Percentiles rank a stretch among this genome's conserved stretches.
Conservation (phyloP, 495 filamentous ascomycete species). For the Daldinia childiae region DNA sequence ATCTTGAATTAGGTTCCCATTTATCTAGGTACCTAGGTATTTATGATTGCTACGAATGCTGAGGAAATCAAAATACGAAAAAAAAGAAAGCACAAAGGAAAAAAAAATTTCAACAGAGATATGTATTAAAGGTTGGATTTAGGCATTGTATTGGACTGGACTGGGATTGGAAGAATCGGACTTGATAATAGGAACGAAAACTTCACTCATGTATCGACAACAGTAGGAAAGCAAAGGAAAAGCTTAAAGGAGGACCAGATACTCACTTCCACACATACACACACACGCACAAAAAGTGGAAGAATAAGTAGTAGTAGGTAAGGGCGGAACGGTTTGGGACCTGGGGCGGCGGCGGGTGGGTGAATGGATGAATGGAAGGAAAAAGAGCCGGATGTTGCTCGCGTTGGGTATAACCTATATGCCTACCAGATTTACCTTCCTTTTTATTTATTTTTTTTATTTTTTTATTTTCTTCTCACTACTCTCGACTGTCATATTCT, state of each 20-base stretch:
- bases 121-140: not conserved
- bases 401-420: not conserved
- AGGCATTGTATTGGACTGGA: conserved; percentile 22
- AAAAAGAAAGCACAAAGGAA: not conserved
- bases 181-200: not conserved
- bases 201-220: conserved; percentile 26
- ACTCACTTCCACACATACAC: no score
- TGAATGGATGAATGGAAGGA: no score
- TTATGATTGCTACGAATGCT: no score
- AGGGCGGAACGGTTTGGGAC: not conserved
- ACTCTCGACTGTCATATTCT: conserved; percentile 7
- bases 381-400: conserved; percentile 1
- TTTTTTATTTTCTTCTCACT: conserved; percentile 2
- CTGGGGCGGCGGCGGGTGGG: not conserved
- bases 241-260: not conserved
- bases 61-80: not conserved
- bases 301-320: no score
- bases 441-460: conserved; percentile 1
- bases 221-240: not conserved
- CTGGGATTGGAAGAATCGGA: not conserved
- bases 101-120: no score
- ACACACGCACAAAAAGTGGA: not conserved
- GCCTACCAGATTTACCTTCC: not conserved
- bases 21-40: no score
- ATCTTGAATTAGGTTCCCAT: not conserved